Conservation (phyloP, 164 flowering plant species). For the Magnolia kwangsiensis region DNA sequence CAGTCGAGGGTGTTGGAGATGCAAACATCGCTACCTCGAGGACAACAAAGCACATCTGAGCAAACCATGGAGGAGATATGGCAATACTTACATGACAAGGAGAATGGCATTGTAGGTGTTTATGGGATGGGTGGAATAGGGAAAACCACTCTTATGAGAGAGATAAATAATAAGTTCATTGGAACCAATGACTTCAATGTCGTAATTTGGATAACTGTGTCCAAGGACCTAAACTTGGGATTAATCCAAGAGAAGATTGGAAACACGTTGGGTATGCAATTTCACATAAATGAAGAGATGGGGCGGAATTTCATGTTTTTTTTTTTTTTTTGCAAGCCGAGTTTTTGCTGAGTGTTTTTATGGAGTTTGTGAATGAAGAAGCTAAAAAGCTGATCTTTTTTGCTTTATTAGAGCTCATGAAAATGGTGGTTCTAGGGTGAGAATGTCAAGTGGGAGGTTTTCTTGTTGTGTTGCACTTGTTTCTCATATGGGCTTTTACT, state of each 20-base stretch:
- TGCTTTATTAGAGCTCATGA: too few species aligned
- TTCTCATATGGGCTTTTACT: too few species aligned
- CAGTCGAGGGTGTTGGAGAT: neutral
- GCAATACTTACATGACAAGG: neutral
- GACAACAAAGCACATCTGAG: neutral
- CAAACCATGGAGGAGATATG: neutral
- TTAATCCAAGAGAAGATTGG: too few species aligned
- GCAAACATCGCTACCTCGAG: neutral
- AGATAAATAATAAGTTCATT: neutral
- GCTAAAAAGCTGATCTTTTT: too few species aligned
- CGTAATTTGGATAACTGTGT: neutral
- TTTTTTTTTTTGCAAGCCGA: too few species aligned
- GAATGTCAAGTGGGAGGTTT: too few species aligned
- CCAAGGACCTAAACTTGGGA: too few species aligned
- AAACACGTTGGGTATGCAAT: neutral
- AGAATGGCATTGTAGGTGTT: neutral
- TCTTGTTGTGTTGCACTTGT: too few species aligned
- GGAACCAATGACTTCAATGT: neutral
- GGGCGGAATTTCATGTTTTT: too few species aligned
- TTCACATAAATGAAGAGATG: neutral
- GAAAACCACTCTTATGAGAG: constrained; percentile 1
- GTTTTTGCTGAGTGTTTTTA: too few species aligned
- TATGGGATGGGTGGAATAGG: constrained; percentile 14
- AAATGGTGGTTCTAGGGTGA: too few species aligned
- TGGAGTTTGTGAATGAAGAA: too few species aligned